Conservation (phyloP, 129 eudicot species). For the Lactuca saligna region DNA sequence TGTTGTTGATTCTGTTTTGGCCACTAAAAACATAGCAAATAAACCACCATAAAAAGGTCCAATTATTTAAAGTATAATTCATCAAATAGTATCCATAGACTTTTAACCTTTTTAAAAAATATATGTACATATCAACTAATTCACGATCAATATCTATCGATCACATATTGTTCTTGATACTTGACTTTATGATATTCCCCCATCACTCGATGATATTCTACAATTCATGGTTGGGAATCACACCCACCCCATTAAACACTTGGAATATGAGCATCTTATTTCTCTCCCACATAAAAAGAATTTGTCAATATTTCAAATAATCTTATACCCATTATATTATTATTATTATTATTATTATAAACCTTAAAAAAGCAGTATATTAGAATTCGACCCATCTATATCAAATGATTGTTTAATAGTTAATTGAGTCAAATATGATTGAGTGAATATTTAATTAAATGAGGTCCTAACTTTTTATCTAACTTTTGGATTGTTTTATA, state of each 20-base stretch:
- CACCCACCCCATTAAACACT: conserved; percentile 25
- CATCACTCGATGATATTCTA: conserved; percentile 28
- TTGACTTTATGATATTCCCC: conserved; percentile 30
- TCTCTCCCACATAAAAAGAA: conserved; percentile 15
- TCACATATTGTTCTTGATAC: conserved; percentile 20
- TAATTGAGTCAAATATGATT: too few species aligned
- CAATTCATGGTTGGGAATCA: conserved; percentile 29
- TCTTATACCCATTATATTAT: not conserved
- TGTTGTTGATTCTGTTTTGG: conserved; percentile 26
- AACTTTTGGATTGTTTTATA: too few species aligned
- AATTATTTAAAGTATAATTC: conserved; percentile 16
- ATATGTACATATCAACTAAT: not conserved
- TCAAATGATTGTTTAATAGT: too few species aligned
- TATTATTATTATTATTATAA: too few species aligned
- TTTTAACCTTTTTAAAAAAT: not conserved
- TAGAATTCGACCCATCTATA: too few species aligned
- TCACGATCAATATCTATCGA: conserved; percentile 8
- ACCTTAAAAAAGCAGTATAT: too few species aligned
- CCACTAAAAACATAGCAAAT: conserved; percentile 30
- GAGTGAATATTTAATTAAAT: too few species aligned
- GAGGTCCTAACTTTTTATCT: too few species aligned
- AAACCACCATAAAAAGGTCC: conserved; percentile 19
- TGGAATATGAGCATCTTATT: conserved; percentile 22
- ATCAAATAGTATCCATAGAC: not conserved
- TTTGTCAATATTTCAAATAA: not conserved